Conservation (phyloP, 257 asterid genomes). For the Buddleja alternifolia region DNA sequence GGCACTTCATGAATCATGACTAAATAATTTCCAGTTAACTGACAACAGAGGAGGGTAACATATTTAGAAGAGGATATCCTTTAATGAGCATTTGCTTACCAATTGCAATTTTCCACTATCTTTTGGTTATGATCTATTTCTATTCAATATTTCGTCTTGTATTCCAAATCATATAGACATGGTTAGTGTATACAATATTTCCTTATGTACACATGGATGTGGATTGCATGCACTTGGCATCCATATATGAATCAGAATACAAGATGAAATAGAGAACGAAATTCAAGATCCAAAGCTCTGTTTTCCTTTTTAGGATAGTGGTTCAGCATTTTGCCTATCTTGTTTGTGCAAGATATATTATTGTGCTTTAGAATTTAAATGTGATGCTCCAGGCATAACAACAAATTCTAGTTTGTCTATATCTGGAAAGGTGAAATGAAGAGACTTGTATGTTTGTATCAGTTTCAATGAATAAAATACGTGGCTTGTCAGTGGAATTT, state of each 20-base stretch:
- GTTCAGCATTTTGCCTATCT: slow-evolving; percentile 6
- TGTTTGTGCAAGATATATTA: not conserved
- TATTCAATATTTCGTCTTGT: no score
- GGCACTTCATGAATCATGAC: not conserved
- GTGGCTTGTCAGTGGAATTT: not conserved
- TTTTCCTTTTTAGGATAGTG: not conserved
- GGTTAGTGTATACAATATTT: no score
- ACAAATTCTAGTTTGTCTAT: slow-evolving; percentile 13
- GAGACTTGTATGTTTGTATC: slow-evolving; percentile 12
- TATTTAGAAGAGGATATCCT: slow-evolving; percentile 9
- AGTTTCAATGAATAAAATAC: slow-evolving; percentile 8
- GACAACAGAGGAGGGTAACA: not conserved
- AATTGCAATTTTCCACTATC: not conserved
- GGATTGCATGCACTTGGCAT: no score
- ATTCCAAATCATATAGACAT: no score
- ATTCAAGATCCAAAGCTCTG: not conserved
- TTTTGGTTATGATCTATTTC: no score
- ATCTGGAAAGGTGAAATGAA: slow-evolving; percentile 19
- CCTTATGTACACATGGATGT: no score
- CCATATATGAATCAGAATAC: no score
- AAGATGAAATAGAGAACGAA: no score
- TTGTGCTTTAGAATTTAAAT: slow-evolving; percentile 3
- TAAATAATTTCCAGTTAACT: not conserved
- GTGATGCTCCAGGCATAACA: slow-evolving; percentile 4
- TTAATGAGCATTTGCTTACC: not conserved